Percentiles rank a stretch among this genome's conserved stretches.
These are phyloP conservation scores for Botrytis galanthina DNA, from an alignment of 2,329 filamentous ascomycete genomes.

Conservation along the genomic window DNA sequence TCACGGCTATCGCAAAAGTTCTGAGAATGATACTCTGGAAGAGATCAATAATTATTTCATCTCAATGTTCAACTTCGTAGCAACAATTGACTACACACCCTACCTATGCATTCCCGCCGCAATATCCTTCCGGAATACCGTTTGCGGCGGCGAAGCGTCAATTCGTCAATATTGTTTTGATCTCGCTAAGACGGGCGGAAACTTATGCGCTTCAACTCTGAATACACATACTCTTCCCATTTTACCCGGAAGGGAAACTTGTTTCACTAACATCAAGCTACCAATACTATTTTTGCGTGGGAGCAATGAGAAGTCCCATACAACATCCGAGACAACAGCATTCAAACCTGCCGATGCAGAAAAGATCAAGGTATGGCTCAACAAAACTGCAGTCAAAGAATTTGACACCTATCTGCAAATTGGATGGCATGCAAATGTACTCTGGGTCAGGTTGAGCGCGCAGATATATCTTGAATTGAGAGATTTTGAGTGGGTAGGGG, in stretches of 20 bases:
- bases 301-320: slow-evolving; percentile 24
- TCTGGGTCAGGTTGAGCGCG: slow-evolving; percentile 73
- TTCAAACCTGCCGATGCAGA: slow-evolving; percentile 44
- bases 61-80: slow-evolving; percentile 71
- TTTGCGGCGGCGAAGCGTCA: slow-evolving; percentile 69
- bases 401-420: slow-evolving; percentile 65
- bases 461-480: slow-evolving; percentile 76
- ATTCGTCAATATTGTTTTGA: slow-evolving; percentile 63
- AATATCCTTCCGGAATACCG: slow-evolving; percentile 65
- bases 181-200: slow-evolving; percentile 63
- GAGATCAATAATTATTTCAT: slow-evolving; percentile 49
- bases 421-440: slow-evolving; percentile 53
- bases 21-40: slow-evolving; percentile 43
- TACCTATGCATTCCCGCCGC: slow-evolving; percentile 72
- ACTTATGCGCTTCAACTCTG: slow-evolving; percentile 57
- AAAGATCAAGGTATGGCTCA: slow-evolving; percentile 57
- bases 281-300: slow-evolving; percentile 50
- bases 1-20: slow-evolving; percentile 60
- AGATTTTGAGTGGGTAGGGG: slow-evolving; percentile 72
- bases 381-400: slow-evolving; percentile 43
- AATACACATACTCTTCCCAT: slow-evolving; percentile 73
- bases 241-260: slow-evolving; percentile 61
- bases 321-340: slow-evolving; percentile 32
- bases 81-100: slow-evolving; percentile 69
- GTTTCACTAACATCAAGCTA: slow-evolving; percentile 70